phyloP scores from a whole-genome alignment of 345 rosid genomes.

The Sisymbrium altissimum region DNA sequence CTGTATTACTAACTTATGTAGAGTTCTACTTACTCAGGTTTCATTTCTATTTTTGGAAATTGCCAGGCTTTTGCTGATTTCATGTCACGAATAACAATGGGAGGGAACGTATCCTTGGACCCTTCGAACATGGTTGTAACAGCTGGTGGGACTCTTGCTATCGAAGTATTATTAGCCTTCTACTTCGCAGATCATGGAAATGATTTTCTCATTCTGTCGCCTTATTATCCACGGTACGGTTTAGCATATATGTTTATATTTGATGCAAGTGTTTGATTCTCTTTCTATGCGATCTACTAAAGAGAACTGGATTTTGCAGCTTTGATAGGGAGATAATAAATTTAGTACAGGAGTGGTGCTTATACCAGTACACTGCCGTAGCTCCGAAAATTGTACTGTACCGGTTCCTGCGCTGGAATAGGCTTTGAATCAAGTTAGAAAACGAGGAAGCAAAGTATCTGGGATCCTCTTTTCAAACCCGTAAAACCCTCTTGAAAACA shows the following conservation, averaged over 20 bases:
- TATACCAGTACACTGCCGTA: constrained; percentile 85
- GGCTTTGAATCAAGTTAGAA: no score
- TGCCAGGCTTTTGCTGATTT: constrained; percentile 81
- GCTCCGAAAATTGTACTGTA: constrained; percentile 60
- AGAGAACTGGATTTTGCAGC: constrained; percentile 41
- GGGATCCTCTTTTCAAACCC: no score
- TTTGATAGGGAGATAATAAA: constrained; percentile 75
- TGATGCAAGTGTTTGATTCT: not conserved
- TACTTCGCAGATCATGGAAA: constrained; percentile 92
- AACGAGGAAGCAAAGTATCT: no score
- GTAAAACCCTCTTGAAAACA: not conserved
- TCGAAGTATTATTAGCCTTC: constrained; percentile 76
- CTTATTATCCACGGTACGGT: constrained; percentile 86
- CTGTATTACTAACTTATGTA: no score
- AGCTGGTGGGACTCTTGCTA: constrained; percentile 82
- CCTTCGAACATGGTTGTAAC: constrained; percentile 42
- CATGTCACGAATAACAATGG: constrained; percentile 62
- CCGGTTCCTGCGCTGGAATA: constrained; percentile 50
- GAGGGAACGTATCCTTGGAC: constrained; percentile 55
- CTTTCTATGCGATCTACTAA: constrained; percentile 5
- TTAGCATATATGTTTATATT: not conserved
- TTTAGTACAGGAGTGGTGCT: constrained; percentile 83
- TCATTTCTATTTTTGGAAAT: not conserved
- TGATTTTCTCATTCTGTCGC: constrained; percentile 77
- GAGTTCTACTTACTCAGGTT: no score